Base-by-base conservation (phyloP, 805 yeast species). In the Candida silvicultrix region DNA sequence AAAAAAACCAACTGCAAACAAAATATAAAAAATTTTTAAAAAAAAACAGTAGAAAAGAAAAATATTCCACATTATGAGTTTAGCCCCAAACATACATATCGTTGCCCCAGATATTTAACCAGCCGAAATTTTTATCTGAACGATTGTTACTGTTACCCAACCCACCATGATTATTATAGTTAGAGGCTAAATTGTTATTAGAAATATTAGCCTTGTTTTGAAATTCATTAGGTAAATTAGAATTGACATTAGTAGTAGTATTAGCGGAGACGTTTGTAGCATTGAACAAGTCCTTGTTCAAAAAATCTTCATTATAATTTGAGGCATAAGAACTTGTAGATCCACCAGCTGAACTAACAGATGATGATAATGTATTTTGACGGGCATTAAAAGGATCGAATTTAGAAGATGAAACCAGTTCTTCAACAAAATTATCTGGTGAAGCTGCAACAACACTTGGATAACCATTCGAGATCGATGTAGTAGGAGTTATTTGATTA, bases 51-150 rank as follows among this genome's bases (percentile, higher is more conserved):
- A 35, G n/a, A 15, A 19, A 35, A 35, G 19, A 18, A 18, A 32
- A 16, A 32, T 10, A 28, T 14, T 28, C 12, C 14, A 10, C 8
- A 28, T 28, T 28, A 10, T 8, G 12, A 7, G 6, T n/a, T 51
- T 40, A 59, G 38, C 55, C 56, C 63, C 63, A 59, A 47, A 59
- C 63, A 14, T 61, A 58, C 63, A 57, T 59, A 45, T 59, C 63
- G 43, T 45, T 56, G 28, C 62, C 61, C 63, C 63, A 59, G 37
- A 59, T 59, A 41, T 59, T 59, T 44, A 59, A 49, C 58, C 57
- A 59, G 22, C 62, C 62, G 40, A 51, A 44, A 40, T 42, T 45
- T 31, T 43, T 49, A 12, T 49, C 50, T 29, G 54, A 39, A 38
- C 43, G 46, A 23, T 19, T 32, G 5, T 20, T 23, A 32, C 9